Evolutionary conservation across 768 basidiomycete genomes (phyloP).

Genomic region (Coprinopsis marcescibilis): DNA sequence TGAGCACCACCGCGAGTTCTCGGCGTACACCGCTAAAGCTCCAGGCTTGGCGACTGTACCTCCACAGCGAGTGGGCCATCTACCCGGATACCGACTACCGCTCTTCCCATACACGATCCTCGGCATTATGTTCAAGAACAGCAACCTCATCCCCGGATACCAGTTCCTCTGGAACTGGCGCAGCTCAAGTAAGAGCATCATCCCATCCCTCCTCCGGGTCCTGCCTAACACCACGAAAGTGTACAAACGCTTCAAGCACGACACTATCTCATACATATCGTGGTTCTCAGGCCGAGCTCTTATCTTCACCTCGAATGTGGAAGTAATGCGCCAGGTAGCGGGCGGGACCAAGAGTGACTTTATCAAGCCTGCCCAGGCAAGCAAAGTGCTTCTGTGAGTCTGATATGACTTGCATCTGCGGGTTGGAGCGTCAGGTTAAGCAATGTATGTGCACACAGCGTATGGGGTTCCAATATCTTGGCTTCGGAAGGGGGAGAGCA

Average conservation of each 20-base stretch:
- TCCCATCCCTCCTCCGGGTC: no score
- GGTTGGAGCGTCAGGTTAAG: not conserved
- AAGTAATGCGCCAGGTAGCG: constrained; percentile 40
- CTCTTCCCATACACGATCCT: no score
- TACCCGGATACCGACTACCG: no score
- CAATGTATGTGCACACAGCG: constrained; percentile 22
- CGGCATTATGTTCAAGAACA: no score
- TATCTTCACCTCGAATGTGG: constrained; percentile 40
- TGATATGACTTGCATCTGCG: not conserved
- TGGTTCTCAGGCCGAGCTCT: constrained; percentile 30
- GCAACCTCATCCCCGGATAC: no score
- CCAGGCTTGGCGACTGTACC: no score
- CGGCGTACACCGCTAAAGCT: no score
- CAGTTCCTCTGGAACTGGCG: no score
- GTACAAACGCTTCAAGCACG: constrained; percentile 29
- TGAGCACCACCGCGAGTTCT: no score
- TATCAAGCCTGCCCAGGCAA: constrained; percentile 32
- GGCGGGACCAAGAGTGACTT: constrained; percentile 34
- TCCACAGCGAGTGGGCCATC: no score
- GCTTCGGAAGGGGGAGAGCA: constrained; percentile 33
- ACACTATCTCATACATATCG: constrained; percentile 36
- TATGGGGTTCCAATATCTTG: constrained; percentile 44
- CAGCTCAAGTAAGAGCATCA: no score
- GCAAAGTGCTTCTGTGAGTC: constrained; percentile 28
- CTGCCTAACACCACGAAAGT: no score